Evolutionary conservation across 148 eudicot species (phyloP).

Genomic region (Cornus florida): DNA sequence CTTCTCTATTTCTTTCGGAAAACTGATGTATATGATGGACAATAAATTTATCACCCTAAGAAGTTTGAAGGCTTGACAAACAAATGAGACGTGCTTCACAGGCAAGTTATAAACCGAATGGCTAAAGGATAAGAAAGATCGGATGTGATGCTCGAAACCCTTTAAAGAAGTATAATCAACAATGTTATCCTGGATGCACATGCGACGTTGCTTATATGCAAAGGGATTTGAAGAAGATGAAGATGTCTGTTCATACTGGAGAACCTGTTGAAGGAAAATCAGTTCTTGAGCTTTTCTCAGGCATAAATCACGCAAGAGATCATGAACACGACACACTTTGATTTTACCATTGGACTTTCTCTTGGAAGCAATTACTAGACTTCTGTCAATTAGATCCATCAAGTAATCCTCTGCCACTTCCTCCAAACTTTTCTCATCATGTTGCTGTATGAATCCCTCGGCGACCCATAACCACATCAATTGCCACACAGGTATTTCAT

Average conservation of each 20-base stretch:
- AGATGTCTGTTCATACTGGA: too few relatives aligned
- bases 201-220: too few relatives aligned
- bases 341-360: not conserved
- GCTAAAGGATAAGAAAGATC: too few relatives aligned
- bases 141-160: too few relatives aligned
- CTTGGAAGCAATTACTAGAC: constrained; percentile 9
- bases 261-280: not conserved
- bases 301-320: constrained; percentile 25
- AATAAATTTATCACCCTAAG: constrained; percentile 6
- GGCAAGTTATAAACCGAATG: too few relatives aligned
- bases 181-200: too few relatives aligned
- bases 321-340: constrained; percentile 23
- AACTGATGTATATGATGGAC: not conserved
- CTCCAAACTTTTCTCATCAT: too few relatives aligned
- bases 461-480: constrained; percentile 22
- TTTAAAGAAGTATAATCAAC: too few relatives aligned
- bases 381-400: constrained; percentile 22
- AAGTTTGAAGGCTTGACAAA: too few relatives aligned
- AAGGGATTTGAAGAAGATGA: too few relatives aligned
- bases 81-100: too few relatives aligned
- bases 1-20: not conserved
- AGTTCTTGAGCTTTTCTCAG: constrained; percentile 14
- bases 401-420: constrained; percentile 13
- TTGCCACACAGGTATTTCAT: constrained; percentile 11
- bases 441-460: constrained; percentile 9